Evolutionary conservation across 768 basidiomycete species (phyloP).

Genomic region (Atractiella rhizophila): DNA sequence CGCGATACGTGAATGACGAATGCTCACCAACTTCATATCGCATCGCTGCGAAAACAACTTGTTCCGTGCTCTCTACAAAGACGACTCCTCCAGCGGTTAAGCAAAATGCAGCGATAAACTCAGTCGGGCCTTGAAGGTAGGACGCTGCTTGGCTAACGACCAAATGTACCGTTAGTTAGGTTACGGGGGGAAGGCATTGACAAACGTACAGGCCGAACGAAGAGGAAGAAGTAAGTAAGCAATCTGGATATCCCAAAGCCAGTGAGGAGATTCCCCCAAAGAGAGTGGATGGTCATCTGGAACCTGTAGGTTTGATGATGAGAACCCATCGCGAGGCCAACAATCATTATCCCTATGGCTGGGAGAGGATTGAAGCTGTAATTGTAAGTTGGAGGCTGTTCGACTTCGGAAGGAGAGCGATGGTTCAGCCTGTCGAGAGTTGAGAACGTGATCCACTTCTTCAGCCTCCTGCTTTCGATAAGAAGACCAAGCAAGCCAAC

Average conservation of each 20-base stretch:
- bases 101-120: constrained; percentile 66
- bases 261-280: constrained; percentile 74
- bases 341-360: constrained; percentile 75
- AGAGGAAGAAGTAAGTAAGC: constrained; percentile 82
- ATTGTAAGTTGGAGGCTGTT: constrained; percentile 41
- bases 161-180: no score
- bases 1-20: neutral
- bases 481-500: neutral
- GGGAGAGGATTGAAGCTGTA: constrained; percentile 33
- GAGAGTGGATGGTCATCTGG: constrained; percentile 67
- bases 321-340: constrained; percentile 77
- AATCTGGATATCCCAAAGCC: constrained; percentile 54
- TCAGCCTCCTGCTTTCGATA: constrained; percentile 50
- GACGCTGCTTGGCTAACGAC: no score
- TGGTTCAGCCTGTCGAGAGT: constrained; percentile 1
- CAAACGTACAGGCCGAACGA: constrained; percentile 68
- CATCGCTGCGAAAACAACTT: constrained; percentile 80
- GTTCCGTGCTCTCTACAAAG: constrained; percentile 76
- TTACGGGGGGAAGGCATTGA: no score
- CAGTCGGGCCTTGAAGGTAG: no score
- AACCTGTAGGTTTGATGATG: constrained; percentile 79
- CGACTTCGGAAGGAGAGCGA: constrained; percentile 20
- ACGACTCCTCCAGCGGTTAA: constrained; percentile 63
- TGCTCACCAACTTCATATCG: constrained; percentile 56
- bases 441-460: constrained; percentile 34